Evolutionary conservation across 257 asterid genomes (phyloP).

Genomic region (Solanum medicagineum): DNA sequence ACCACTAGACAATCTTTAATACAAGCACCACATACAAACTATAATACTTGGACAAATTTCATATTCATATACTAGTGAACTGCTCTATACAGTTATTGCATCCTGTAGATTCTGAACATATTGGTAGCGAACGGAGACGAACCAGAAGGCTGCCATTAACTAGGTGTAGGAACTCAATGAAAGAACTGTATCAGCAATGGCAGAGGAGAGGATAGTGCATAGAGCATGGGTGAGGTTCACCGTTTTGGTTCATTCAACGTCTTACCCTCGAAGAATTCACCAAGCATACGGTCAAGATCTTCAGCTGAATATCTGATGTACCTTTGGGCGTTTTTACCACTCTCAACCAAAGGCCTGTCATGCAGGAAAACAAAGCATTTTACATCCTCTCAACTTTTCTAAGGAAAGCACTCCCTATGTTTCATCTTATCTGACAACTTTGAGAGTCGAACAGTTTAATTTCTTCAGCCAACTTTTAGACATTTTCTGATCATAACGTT

Average conservation of each 20-base stretch:
- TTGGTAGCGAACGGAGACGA: background rate
- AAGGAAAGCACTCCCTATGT: background rate
- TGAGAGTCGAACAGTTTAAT: background rate
- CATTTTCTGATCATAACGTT: background rate
- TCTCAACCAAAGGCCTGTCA: constrained; percentile 76
- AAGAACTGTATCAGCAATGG: background rate
- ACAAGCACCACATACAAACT: background rate
- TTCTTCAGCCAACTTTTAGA: background rate
- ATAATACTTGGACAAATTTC: background rate
- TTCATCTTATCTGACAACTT: background rate
- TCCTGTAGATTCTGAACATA: background rate
- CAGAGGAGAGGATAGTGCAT: background rate
- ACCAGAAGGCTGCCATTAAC: background rate
- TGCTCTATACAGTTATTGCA: background rate
- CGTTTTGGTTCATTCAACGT: constrained; percentile 76
- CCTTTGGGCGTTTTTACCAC: constrained; percentile 84
- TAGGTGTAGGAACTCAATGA: background rate
- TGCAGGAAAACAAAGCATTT: background rate
- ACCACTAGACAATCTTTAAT: background rate
- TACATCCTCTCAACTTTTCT: background rate
- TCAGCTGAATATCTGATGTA: constrained; percentile 90
- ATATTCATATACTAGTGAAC: background rate
- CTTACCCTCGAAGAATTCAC: constrained; percentile 96
- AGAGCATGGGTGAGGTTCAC: constrained; percentile 9
- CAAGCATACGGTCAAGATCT: constrained; percentile 98